Evolutionary conservation across 2,329 filamentous ascomycete species (phyloP), one percentile per base, ranked within the genome.

Genomic region (Torrubiellomyces zombiae): DNA sequence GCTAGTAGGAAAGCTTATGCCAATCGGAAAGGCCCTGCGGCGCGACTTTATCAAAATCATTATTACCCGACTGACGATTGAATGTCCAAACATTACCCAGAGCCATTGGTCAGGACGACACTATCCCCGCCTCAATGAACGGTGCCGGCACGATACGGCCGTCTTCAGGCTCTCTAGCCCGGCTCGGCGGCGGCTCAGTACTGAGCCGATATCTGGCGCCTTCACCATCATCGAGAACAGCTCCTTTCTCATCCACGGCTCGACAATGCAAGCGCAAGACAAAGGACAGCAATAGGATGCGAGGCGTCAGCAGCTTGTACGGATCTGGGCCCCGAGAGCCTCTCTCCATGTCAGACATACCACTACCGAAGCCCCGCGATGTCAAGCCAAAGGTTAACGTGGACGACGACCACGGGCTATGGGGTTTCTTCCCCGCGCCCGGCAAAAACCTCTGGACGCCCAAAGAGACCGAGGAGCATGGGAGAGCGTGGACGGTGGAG

Each of bases 341-440:
- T n/a, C 58, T 91, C 27, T 78, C 75, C 11, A 73, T 89, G 31
- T 74, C 69, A 20, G 68, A 75, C 40, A 64, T 74, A 21, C 60
- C 72, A 25, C 57, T 93, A 28, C 86, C 86, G 1, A 63, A 67
- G 43, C 85, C 89, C 6, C 45, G 45, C 31, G 60, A 75, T 28
- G 61, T 62, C 32, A 62, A 69, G 43, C 67, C 68, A 27, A 48
- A 58, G 23, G 48, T 76, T 16, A 47, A 66, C 33, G 64, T 63
- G 20, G 75, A 82, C 44, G 62, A 70, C 15, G 55, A 85, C 36
- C 89, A 98, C 52, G 86, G 83, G 16, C 72, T 98, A 8, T 95
- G 80, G 77, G 75, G 69, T 1, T 98, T 98, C 56, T 95, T 98
- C 54, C 71, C 75, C 40, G 62, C 63, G 33, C 64, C 74, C 35